Percentiles rank a stretch among this genome's conserved stretches.
phyloP scores from a whole-genome alignment of 768 basidiomycete species.

The Auricularia auricula-judae region DNA sequence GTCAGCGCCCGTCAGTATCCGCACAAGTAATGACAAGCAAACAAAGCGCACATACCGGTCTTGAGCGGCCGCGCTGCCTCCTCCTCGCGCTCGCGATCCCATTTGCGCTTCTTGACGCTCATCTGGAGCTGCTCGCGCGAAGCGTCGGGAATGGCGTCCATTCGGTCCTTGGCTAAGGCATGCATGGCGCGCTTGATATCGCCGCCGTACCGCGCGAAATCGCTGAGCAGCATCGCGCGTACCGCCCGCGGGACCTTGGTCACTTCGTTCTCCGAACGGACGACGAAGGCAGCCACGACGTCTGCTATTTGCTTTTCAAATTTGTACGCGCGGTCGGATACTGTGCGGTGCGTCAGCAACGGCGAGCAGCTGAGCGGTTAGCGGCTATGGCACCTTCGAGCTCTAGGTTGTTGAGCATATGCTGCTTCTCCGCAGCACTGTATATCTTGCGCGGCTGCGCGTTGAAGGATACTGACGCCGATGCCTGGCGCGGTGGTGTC shows the following conservation, averaged over 20 bases:
- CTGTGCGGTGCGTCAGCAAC: not conserved
- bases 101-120: not conserved
- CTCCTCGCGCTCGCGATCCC: too few relatives aligned
- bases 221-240: not conserved
- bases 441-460: conserved; percentile 21
- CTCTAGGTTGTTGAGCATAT: conserved; percentile 66
- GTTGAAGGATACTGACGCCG: not conserved
- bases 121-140: not conserved
- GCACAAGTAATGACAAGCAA: too few relatives aligned
- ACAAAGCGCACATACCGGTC: too few relatives aligned
- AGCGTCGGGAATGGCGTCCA: not conserved
- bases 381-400: conserved; percentile 49
- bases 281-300: not conserved
- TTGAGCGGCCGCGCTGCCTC: too few relatives aligned
- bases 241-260: not conserved
- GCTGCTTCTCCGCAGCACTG: conserved; percentile 60
- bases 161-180: not conserved
- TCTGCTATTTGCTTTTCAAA: not conserved
- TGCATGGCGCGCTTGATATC: not conserved
- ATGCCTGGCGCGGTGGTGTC: not conserved
- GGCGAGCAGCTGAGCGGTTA: not conserved
- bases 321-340: not conserved
- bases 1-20: too few relatives aligned
- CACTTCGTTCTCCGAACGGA: not conserved
- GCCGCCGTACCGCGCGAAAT: not conserved